Conservation (phyloP, 768 basidiomycete species). For the Arthromyces matolae region DNA sequence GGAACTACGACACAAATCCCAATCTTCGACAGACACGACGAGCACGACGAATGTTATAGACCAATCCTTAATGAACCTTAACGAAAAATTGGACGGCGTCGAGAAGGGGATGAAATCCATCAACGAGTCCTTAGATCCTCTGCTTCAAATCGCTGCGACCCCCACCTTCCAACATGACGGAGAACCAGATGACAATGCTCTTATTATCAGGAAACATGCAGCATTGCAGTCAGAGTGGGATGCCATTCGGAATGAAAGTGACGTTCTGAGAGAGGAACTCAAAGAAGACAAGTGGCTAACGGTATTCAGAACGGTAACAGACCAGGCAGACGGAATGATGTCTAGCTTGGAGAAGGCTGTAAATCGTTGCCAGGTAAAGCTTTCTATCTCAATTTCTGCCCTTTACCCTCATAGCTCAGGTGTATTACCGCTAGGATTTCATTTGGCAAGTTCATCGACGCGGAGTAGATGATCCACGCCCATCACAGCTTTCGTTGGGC, state of each 20-base stretch:
- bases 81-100: slow-evolving; percentile 74
- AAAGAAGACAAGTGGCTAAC: slow-evolving; percentile 97
- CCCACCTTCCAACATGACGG: slow-evolving; percentile 40
- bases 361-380: slow-evolving; percentile 77
- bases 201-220: slow-evolving; percentile 70
- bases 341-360: slow-evolving; percentile 90
- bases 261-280: slow-evolving; percentile 83
- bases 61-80: slow-evolving; percentile 72
- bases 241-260: slow-evolving; percentile 71
- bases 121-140: slow-evolving; percentile 61
- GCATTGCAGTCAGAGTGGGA: slow-evolving; percentile 79
- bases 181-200: slow-evolving; percentile 37
- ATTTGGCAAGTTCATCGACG: slow-evolving; percentile 76
- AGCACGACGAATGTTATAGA: slow-evolving; percentile 72
- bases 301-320: slow-evolving; percentile 89
- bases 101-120: slow-evolving; percentile 68
- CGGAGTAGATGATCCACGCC: slow-evolving; percentile 43
- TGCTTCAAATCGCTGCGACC: slow-evolving; percentile 45
- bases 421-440: no score
- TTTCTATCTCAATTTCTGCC: slow-evolving; percentile 1
- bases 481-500: slow-evolving; percentile 42
- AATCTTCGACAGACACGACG: slow-evolving; percentile 53
- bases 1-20: slow-evolving; percentile 86
- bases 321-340: slow-evolving; percentile 99
- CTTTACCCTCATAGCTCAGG: no score